Evolutionary conservation across 2,329 filamentous ascomycete species (phyloP), one percentile per base, ranked within the genome.

Genomic region (Pyrenochaeta sp.): DNA sequence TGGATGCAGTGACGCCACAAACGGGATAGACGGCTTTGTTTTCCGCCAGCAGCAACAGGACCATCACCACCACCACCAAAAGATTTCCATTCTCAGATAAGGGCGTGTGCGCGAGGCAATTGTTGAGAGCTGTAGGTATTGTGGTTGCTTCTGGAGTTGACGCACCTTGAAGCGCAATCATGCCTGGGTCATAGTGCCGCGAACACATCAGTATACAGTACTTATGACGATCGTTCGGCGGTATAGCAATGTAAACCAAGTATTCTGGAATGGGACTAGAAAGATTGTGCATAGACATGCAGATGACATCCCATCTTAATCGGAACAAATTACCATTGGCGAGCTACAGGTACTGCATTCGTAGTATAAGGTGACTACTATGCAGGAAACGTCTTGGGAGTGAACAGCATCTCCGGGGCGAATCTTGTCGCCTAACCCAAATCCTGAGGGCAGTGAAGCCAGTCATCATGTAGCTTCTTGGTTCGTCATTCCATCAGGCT

Each of bases 11-110:
- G 27, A 40, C 35, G 45, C 45, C 35, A 47, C 45, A 32, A 36
- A 14, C 45, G 45, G 45, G 32, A 47, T 23, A 47, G 45, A 47
- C 45, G 36, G 52, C 47, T 21, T 30, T 14, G 35, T 29, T 18
- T 23, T 20, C 40, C 45, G 51, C 27, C 20, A n/a, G 27, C n/a
- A 35, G 14, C 20, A 40, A 21, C 36, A n/a, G 18, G 15, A 39
- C n/a, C 14, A 17, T 18, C 10, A n/a, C n/a, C n/a, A n/a, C n/a
- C n/a, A n/a, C 4, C 23, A 27, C 23, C 23, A 27, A 9, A 27
- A 27, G 4, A 9, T 5, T 27, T 9, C 23, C 4, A 9, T 27
- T 9, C 23, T 5, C 23, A 27, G 23, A 9, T 27, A 9, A 9
- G 4, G 23, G 23, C 23, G 23, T n/a, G 23, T 27, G 23, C 23